Conservation (phyloP, 1,139 yeast species). For the Kodamaea suecica region DNA sequence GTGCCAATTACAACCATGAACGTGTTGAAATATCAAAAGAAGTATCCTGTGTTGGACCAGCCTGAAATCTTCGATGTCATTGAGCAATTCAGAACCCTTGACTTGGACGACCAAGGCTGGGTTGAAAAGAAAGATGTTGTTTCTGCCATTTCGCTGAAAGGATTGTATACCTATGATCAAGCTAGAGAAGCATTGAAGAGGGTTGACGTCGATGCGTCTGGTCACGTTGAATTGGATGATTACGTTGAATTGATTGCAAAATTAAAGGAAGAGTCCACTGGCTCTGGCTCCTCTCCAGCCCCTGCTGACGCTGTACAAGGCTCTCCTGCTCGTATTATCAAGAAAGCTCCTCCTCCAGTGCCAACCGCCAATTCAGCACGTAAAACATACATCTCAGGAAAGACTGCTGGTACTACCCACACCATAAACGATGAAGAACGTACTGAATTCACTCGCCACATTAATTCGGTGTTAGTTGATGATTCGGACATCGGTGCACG, state of each 20-base stretch:
- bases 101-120: slow-evolving; percentile 91
- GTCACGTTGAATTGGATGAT: slow-evolving; percentile 94
- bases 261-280: slow-evolving; percentile 45
- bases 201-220: slow-evolving; percentile 94
- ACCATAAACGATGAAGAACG: slow-evolving; percentile 97
- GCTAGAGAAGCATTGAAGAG: slow-evolving; percentile 90
- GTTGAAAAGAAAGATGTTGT: slow-evolving; percentile 88
- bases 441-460: slow-evolving; percentile 92
- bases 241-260: slow-evolving; percentile 83
- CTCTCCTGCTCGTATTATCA: slow-evolving; percentile 15
- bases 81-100: slow-evolving; percentile 75
- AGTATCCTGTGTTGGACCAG: slow-evolving; percentile 82
- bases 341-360: slow-evolving; percentile 31
- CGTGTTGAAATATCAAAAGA: slow-evolving; percentile 60
- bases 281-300: slow-evolving; percentile 24
- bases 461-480: slow-evolving; percentile 88
- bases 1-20: slow-evolving; percentile 45
- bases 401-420: slow-evolving; percentile 91
- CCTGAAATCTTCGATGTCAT: slow-evolving; percentile 81
- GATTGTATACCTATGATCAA: slow-evolving; percentile 82
- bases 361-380: slow-evolving; percentile 53
- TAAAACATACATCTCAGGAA: slow-evolving; percentile 76
- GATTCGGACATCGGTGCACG: slow-evolving; percentile 82
- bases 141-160: slow-evolving; percentile 75
- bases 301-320: slow-evolving; percentile 11